Percentiles rank a stretch among this genome's conserved stretches.
phyloP scores from a whole-genome alignment of 345 rosid genomes.

The Aegle marmelos region DNA sequence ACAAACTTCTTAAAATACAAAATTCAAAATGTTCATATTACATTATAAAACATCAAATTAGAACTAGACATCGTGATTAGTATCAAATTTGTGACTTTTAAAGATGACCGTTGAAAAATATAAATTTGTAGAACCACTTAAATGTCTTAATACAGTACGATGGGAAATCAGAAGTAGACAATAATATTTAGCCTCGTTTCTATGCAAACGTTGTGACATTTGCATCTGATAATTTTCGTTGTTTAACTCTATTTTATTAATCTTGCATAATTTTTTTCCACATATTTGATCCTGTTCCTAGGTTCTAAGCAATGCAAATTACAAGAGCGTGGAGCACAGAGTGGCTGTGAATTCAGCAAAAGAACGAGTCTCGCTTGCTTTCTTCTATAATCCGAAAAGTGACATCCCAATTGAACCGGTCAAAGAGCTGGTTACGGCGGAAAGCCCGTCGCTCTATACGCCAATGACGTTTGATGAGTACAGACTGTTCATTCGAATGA shows the following conservation, averaged over 20 bases:
- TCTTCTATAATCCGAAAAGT: constrained; percentile 91
- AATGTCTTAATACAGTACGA: too few relatives aligned
- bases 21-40: too few relatives aligned
- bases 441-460: constrained; percentile 54
- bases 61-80: too few relatives aligned
- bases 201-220: too few relatives aligned
- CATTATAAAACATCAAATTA: too few relatives aligned
- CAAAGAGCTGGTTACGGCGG: constrained; percentile 55
- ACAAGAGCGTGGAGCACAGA: constrained; percentile 92
- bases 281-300: not conserved
- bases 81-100: too few relatives aligned
- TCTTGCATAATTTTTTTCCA: not conserved
- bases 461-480: constrained; percentile 88
- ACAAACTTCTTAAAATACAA: too few relatives aligned
- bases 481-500: constrained; percentile 65
- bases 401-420: constrained; percentile 69
- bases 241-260: too few relatives aligned
- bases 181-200: too few relatives aligned
- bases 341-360: constrained; percentile 66
- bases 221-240: not conserved
- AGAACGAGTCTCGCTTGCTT: constrained; percentile 80
- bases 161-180: too few relatives aligned
- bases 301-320: constrained; percentile 84
- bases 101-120: too few relatives aligned
- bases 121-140: too few relatives aligned